Base-by-base conservation (phyloP, 2,329 filamentous ascomycete genomes). In the Penicillium brevicompactum region DNA sequence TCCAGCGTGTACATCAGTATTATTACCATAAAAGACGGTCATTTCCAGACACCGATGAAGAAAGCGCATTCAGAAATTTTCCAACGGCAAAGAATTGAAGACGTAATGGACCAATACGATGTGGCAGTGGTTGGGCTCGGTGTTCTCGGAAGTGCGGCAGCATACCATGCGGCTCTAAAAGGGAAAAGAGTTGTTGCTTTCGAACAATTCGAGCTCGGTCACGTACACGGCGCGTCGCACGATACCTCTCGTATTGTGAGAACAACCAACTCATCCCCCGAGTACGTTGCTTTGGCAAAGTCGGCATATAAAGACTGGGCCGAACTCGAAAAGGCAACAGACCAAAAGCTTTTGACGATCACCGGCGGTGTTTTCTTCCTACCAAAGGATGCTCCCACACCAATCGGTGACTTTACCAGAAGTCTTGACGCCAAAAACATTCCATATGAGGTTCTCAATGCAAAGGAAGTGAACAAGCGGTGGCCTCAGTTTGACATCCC, bases 201-300 rank as follows among this genome's bases (percentile, higher is more conserved):
- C 38, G 67, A 69, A 32, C 66, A 69, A 41, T 69, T 67, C 43
- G 67, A 70, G 44, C 46, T 70, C 0, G 65, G 67, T 14, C 65
- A 70, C 45, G 67, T 70, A 13, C 59, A 54, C 10, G 67, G 67
- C 5, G 64, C 67, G 16, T 69, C 67, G 7, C 67, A 69, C 46
- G 67, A 70, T 49, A 70, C 67, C 2, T 70, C 67, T 0, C 63
- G 67, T 2, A 69, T 69, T 48, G 58, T 70, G 6, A 52, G 67
- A n/a, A 70, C 66, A 5, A 66, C 67, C 7, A 62, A 70, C 18
- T 53, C 54, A n/a, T 27, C 59, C 7, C 63, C 67, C 0, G 64
- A 70, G 49, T 67, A 61, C 45, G 67, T 69, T 1, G 80, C 51
- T 70, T 76, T n/a, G 75, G 81, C 22, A 73, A 80, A 58, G 73